Base-by-base conservation (phyloP, 2,329 filamentous ascomycete genomes). In the Clonostachys solani region DNA sequence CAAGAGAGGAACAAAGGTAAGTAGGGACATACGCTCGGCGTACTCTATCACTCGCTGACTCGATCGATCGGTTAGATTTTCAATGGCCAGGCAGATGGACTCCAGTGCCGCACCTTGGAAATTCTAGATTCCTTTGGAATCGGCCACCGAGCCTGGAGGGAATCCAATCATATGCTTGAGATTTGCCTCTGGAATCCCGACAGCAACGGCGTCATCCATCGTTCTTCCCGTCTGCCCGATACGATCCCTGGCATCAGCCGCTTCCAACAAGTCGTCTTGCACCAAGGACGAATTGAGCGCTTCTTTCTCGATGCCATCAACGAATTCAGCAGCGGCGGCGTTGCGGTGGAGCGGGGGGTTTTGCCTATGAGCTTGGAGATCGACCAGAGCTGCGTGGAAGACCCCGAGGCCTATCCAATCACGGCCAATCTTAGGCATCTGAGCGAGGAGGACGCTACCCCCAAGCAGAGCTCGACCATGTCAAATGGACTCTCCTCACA, bases 81-180 rank as follows among this genome's bases (percentile, higher is more conserved):
- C 3, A 95, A 90, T 17, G 91, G 91, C 46, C 87, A 91, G 53
- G 92, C 91, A 47, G 91, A 96, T 67, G 91, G 90, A 52, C 95
- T 96, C 49, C 91, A 96, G 69, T 91, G 91, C 36, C 84, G 92
- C 37, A 95, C 91, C 1, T 75, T 95, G 19, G 91, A 96, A 57
- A 40, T 51, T 7, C 80, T 89, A 48, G 84, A 90, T 54, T 82
- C 80, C 19, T 83, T 90, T 50, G 86, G 81, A 1, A 79, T 90
- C 47, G 80, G 72, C 3, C 77, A 87, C 46, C 68, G 77, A 2
- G 75, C 76, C 0, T 81, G 81, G 75, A 80, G 80, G 46, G 84
- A 89, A 56, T 74, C 80, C 8, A 86, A 86, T 57, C 82, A 83
- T 60, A 79, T 87, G 68, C 71, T 86, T 15, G 86, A 62, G 43